phyloP scores from a whole-genome alignment of 129 eudicot genomes.

The Lactuca sativa region DNA sequence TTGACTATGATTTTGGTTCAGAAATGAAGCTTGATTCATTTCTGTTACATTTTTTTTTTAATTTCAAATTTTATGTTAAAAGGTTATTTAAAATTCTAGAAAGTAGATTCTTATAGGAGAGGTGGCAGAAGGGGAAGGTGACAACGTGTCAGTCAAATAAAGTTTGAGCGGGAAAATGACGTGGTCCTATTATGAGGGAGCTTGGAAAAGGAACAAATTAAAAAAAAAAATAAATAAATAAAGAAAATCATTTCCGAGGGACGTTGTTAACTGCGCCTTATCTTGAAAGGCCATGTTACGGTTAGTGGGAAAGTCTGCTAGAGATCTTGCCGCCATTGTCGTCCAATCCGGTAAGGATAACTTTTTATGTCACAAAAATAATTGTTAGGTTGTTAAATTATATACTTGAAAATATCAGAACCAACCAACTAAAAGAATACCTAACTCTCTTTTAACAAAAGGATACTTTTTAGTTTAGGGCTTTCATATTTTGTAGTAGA shows the following conservation, averaged over 20 bases:
- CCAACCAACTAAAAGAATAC: background rate
- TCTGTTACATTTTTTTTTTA: background rate
- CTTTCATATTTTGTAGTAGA: no score
- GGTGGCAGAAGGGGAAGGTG: conserved; percentile 2
- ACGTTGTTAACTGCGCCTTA: conserved; percentile 34
- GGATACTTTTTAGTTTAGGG: no score
- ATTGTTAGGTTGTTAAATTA: no score
- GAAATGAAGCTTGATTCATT: conserved; percentile 7
- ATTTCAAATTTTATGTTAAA: background rate
- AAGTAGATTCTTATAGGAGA: background rate
- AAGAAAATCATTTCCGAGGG: conserved; percentile 26
- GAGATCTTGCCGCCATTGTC: conserved; percentile 33
- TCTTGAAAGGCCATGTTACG: conserved; percentile 16
- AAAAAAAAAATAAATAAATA: background rate
- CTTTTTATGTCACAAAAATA: background rate
- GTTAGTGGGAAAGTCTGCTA: conserved; percentile 13
- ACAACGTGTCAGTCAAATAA: conserved; percentile 22
- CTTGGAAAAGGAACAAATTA: background rate
- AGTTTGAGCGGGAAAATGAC: conserved; percentile 2
- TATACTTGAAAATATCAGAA: no score
- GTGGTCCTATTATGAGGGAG: conserved; percentile 34
- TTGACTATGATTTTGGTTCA: conserved; percentile 26
- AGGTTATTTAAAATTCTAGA: background rate
- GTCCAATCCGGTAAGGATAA: conserved; percentile 21
- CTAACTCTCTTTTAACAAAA: background rate